A percentile compares a stretch with the other conserved stretches of the same genome.
These are phyloP conservation scores for Colletotrichum endophyticum DNA, from an alignment of 2,329 filamentous ascomycete species.

Conservation along the genomic window DNA sequence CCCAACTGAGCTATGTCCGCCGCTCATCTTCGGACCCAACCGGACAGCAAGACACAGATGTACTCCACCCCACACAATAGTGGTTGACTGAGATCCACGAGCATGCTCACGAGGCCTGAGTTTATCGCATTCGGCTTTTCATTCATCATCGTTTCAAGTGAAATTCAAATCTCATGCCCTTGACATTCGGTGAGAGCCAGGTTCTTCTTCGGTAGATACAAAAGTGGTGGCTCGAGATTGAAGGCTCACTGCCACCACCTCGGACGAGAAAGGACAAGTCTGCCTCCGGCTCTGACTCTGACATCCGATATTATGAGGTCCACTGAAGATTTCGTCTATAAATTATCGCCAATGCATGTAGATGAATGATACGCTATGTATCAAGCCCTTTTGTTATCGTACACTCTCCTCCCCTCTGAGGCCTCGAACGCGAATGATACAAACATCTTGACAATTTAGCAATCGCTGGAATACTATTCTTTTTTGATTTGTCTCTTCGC, in stretches of 20 bases:
- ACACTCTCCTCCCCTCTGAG: not conserved
- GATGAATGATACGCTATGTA: not conserved
- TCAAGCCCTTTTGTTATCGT: fast-evolving
- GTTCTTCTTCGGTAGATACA: not conserved
- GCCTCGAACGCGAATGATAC: not conserved
- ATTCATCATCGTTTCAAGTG: not conserved
- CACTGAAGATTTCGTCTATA: not conserved
- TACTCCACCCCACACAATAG: not conserved
- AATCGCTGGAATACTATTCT: not conserved
- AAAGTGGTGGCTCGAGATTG: not conserved
- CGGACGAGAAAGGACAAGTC: not conserved
- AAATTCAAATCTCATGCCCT: not conserved
- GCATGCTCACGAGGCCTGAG: not conserved
- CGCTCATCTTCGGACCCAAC: not conserved
- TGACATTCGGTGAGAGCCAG: not conserved
- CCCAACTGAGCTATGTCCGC: conserved; percentile 20
- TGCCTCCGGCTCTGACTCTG: not conserved
- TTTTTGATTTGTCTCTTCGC: not conserved
- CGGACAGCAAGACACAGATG: fast-evolving
- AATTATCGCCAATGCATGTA: not conserved
- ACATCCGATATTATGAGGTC: not conserved
- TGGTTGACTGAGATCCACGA: not conserved
- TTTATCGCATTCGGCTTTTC: not conserved
- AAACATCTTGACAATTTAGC: not conserved
- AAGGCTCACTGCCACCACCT: not conserved